These are phyloP conservation scores for Geosmithia morbida DNA, from an alignment of 2,329 filamentous ascomycete genomes.

Conservation along the genomic window DNA sequence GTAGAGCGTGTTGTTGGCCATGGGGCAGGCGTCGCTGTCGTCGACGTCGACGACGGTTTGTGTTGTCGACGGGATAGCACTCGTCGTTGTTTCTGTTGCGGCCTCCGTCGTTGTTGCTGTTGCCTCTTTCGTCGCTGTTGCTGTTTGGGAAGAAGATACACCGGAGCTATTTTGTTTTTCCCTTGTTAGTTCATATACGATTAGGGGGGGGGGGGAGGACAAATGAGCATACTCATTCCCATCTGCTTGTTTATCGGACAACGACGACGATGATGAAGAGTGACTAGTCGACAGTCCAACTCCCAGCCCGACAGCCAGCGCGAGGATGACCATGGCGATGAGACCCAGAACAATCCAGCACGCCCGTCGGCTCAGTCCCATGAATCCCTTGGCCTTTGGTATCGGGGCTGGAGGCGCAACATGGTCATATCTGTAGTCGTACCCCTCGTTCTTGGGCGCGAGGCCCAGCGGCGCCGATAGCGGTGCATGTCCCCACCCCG, in stretches of 20 bases:
- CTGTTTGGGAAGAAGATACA: neutral
- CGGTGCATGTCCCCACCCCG: neutral
- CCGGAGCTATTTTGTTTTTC: neutral
- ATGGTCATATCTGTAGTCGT: constrained; percentile 11
- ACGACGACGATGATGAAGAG: neutral
- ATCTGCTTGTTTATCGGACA: neutral
- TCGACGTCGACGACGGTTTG: constrained; percentile 9
- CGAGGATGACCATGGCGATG: constrained; percentile 14
- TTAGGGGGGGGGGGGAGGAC: neutral
- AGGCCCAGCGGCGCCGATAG: neutral
- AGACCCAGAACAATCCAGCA: constrained; percentile 20
- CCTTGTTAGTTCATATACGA: neutral
- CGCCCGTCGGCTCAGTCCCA: constrained; percentile 7
- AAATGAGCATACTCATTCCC: constrained; percentile 2
- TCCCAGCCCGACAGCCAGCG: constrained; percentile 23
- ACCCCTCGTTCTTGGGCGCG: neutral
- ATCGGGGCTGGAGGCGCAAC: constrained; percentile 9
- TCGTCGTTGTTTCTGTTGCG: constrained; percentile 5
- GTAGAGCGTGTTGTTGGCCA: constrained; percentile 28
- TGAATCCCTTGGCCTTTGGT: constrained; percentile 7
- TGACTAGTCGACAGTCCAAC: constrained; percentile 9
- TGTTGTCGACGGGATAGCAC: constrained; percentile 5
- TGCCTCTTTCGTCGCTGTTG: constrained; percentile 1
- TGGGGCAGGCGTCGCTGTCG: constrained; percentile 20
- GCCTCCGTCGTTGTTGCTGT: constrained; percentile 1